Base-by-base conservation (phyloP, 2,329 filamentous ascomycete genomes). In the Paraphaeosphaeria sporulosa region DNA sequence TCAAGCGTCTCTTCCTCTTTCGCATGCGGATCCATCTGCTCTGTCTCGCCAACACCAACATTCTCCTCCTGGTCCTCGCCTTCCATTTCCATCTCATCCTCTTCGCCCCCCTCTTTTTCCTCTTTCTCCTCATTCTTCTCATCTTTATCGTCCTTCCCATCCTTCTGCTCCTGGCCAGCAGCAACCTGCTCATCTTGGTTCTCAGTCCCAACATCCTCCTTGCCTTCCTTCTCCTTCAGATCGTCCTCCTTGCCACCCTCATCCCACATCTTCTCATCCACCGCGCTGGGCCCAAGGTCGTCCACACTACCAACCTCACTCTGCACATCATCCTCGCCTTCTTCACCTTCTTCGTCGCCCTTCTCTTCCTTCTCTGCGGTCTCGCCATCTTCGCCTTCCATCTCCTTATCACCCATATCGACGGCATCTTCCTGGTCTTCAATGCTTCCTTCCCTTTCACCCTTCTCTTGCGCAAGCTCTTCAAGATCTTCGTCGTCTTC, bases 251-350 rank as follows among this genome's bases (percentile, higher is more conserved):
- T 85, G 46, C 92, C 89, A 48, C 89, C 89, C 42, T 93, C 94
- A 78, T 99, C 94, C 95, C 95, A 99, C 86, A 98, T 93, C 83
- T 98, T 99, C 81, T 99, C 96, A 74, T 99, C 96, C 1, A 98
- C 91, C 21, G 94, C 92, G 17, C 89, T 91, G 13, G 93, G 90
- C 68, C 97, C 94, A 44, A 97, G 83, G 70, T 96, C 93, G 79
- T 97, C 92, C 12, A 98, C 93, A 70, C 93, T 91, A 1, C 94
- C 95, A 5, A 91, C 87, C 78, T 98, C 93, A 70, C 97, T 94
- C 65, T 97, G 93, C 74, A 96, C 89, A 53, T 82, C 80, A 10
- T 92, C 90, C 10, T 89, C 74, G 25, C 73, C 73, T 83, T 54
- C 71, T 6, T 71, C 73, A 8, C 66, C 71, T 50, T 89, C 86